phyloP scores from a whole-genome alignment of 768 basidiomycete species.

The Russula sp. region DNA sequence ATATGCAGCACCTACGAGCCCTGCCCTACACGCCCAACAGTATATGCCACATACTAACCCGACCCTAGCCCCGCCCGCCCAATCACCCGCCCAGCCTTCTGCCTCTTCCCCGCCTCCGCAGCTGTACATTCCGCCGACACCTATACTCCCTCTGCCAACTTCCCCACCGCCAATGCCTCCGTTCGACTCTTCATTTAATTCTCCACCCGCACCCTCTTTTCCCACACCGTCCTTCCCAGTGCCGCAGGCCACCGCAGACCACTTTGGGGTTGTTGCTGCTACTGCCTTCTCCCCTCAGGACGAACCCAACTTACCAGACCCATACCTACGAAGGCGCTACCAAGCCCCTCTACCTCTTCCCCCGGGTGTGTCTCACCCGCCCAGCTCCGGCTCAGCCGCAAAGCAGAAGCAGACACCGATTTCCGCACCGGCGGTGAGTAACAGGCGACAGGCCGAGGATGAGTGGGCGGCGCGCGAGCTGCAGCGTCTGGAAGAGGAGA shows the following conservation, averaged over 20 bases:
- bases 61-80: not conserved
- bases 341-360: constrained; percentile 51
- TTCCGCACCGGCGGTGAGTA: not conserved
- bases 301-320: constrained; percentile 39
- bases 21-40: not conserved
- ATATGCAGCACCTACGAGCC: not conserved
- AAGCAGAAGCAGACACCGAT: not conserved
- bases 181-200: constrained; percentile 1
- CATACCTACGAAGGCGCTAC: constrained; percentile 44
- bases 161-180: constrained; percentile 5
- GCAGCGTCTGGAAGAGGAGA: constrained; percentile 21
- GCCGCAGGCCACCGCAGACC: constrained; percentile 4
- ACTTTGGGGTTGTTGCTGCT: constrained; percentile 27
- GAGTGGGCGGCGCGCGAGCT: constrained; percentile 15
- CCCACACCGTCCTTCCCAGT: constrained; percentile 2
- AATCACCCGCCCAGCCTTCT: not conserved
- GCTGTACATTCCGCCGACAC: not conserved
- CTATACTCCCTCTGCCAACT: not conserved
- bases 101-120: not conserved
- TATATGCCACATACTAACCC: not conserved
- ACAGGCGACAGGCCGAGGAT: not conserved
- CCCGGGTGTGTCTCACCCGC: not conserved
- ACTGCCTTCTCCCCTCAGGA: constrained; percentile 17
- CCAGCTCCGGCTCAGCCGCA: not conserved
- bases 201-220: not conserved